Base-by-base conservation (phyloP, 2,329 filamentous ascomycete genomes). In the Trichoderma harzianum region DNA sequence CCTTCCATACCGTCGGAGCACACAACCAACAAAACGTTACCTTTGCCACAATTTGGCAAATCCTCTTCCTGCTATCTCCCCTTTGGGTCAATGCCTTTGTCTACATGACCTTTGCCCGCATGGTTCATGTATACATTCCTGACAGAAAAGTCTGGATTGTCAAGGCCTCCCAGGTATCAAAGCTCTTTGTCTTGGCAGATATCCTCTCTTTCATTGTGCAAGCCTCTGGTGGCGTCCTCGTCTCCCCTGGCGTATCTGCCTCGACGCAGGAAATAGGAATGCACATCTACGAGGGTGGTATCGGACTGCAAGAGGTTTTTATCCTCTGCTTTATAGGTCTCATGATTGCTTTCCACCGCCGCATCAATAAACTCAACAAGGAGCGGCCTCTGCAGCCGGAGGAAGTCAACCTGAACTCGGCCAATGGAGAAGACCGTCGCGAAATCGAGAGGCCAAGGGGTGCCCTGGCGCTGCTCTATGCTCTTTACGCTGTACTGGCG, bases 71-170 rank as follows among this genome's bases (percentile, higher is more conserved):
- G 4, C 24, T 69, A 5, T 26, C 66, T 3, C 66, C 66, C 12
- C 66, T 69, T 7, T 69, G 66, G 66, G 8, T 69, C 10, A 69
- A 69, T 34, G 66, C 66, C 2, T 69, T 69, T 34, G 66, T 69
- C 14, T 69, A 69, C 36, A 69, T 69, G 66, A 69, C 66, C 0
- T 69, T 69, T 69, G 66, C 66, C 14, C 66, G 66, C 24, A 69
- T 69, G 12, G 66, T 69, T 5, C 66, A 61, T 26, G 26, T 60
- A 10, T 69, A 32, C 16, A 61, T 61, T 36, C 66, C 66, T 1
- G 55, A 69, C 11, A 51, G 66, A n/a, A 69, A 51, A 26, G 55
- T 69, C 11, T 28, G 24, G 18, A 47, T 69, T n/a, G 39, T 69
- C 18, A 61, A 51, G 16, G 66, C 66, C 28, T 69, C 66, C 21